Evolutionary conservation across 1,284 basidiomycete genomes (phyloP).

Genomic region (Trametes sp.): DNA sequence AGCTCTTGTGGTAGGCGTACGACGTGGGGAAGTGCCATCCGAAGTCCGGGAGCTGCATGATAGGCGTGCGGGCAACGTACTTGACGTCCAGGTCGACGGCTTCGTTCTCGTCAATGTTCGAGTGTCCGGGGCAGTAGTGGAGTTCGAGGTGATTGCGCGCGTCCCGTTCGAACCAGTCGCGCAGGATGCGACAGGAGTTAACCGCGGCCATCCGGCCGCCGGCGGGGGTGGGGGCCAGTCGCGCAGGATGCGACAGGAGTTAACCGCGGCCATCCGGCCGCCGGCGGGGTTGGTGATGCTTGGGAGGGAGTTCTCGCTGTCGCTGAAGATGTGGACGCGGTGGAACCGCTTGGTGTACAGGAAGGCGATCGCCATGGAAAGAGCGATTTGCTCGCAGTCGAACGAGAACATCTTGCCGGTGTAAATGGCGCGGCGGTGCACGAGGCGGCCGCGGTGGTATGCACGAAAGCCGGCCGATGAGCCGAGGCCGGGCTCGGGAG

Average conservation of each 20-base stretch:
- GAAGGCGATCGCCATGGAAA: constrained; percentile 5
- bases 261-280: neutral
- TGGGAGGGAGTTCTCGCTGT: constrained; percentile 6
- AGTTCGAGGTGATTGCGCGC: neutral
- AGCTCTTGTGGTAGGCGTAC: neutral
- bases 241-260: constrained; percentile 1
- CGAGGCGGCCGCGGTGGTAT: neutral
- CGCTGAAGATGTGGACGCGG: constrained; percentile 8
- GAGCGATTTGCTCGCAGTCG: constrained; percentile 10
- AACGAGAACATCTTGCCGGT: neutral
- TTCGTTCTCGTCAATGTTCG: constrained; percentile 9
- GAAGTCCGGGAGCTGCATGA: neutral
- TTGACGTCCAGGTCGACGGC: constrained; percentile 4
- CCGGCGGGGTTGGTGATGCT: neutral
- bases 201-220: neutral
- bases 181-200: neutral
- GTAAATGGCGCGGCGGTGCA: neutral
- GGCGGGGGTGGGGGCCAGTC: constrained; percentile 7
- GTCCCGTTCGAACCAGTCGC: constrained; percentile 13
- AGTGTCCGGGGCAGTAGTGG: constrained; percentile 12
- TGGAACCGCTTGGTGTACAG: neutral
- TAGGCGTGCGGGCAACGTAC: no score
- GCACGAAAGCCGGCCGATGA: constrained; percentile 5
- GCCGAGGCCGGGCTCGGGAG: neutral
- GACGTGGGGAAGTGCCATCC: neutral